These are phyloP conservation scores for Talaromyces thailandensis DNA, from an alignment of 495 filamentous ascomycete genomes.

Conservation along the genomic window DNA sequence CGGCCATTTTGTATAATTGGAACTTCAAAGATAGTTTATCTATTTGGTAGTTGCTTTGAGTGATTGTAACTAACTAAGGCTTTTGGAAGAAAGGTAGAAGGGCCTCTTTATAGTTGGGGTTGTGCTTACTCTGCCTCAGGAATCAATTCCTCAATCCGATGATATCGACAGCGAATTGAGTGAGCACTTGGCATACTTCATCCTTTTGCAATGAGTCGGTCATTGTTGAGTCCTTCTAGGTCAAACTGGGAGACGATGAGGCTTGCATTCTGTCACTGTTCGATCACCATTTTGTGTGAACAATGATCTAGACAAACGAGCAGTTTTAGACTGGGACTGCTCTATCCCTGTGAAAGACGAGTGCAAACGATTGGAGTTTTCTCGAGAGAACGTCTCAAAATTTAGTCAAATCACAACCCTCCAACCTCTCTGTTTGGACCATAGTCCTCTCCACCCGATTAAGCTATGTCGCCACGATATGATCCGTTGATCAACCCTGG, in stretches of 20 bases:
- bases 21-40: neutral
- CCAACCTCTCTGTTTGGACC: neutral
- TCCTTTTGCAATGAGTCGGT: neutral
- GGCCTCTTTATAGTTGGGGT: neutral
- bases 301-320: too few relatives aligned
- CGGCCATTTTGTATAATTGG: slow-evolving; percentile 8
- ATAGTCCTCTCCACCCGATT: neutral
- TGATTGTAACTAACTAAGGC: neutral
- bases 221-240: neutral
- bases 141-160: neutral
- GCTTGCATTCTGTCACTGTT: neutral
- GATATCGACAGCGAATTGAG: neutral
- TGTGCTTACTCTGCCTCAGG: neutral
- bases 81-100: neutral
- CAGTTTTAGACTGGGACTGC: neutral
- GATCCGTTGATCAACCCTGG: neutral
- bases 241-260: neutral
- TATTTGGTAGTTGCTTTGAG: neutral
- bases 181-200: neutral
- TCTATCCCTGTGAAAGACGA: neutral
- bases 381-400: neutral
- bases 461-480: neutral
- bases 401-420: neutral
- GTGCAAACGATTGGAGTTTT: too few relatives aligned
- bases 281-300: neutral